phyloP scores from a whole-genome alignment of 208 protist species.

The Wallacemonas sp. region DNA sequence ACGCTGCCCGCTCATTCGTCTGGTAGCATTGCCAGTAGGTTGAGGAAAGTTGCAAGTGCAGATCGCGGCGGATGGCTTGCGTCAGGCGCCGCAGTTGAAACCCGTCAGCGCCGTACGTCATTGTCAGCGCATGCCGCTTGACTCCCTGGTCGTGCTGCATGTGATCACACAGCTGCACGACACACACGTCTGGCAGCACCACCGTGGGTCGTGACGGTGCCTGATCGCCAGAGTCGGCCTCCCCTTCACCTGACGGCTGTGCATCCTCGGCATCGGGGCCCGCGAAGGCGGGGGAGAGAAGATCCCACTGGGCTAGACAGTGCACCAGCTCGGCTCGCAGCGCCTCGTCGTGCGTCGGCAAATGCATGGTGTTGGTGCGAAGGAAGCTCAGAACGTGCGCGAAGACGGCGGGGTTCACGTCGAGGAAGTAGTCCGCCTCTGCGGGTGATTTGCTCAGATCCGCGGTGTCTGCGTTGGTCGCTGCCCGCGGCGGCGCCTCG shows the following conservation, averaged over 20 bases:
- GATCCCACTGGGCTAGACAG: conserved; percentile 61
- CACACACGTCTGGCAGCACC: conserved; percentile 74
- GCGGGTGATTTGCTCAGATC: neutral
- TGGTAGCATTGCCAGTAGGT: conserved; percentile 91
- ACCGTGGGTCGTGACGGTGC: conserved; percentile 1
- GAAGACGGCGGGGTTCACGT: conserved; percentile 79
- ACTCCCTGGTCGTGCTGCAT: conserved; percentile 87
- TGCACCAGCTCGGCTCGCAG: conserved; percentile 70
- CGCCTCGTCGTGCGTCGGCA: conserved; percentile 60
- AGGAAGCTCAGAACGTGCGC: conserved; percentile 73
- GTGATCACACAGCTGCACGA: conserved; percentile 86
- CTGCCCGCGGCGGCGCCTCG: neutral
- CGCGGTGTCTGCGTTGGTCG: conserved; percentile 1
- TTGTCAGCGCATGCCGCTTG: conserved; percentile 85
- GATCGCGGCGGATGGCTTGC: conserved; percentile 64
- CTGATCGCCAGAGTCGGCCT: conserved; percentile 5
- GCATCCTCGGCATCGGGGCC: neutral
- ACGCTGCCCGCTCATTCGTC: conserved; percentile 80
- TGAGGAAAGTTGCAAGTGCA: conserved; percentile 74
- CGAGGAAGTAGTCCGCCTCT: conserved; percentile 61
- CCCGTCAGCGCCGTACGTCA: conserved; percentile 84
- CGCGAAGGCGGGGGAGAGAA: conserved; percentile 69
- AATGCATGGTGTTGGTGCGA: conserved; percentile 50
- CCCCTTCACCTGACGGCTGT: conserved; percentile 1
- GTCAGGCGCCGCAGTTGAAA: conserved; percentile 75